These are phyloP conservation scores for Podaxis sp. DNA, from an alignment of 768 basidiomycete genomes.

Conservation along the genomic window DNA sequence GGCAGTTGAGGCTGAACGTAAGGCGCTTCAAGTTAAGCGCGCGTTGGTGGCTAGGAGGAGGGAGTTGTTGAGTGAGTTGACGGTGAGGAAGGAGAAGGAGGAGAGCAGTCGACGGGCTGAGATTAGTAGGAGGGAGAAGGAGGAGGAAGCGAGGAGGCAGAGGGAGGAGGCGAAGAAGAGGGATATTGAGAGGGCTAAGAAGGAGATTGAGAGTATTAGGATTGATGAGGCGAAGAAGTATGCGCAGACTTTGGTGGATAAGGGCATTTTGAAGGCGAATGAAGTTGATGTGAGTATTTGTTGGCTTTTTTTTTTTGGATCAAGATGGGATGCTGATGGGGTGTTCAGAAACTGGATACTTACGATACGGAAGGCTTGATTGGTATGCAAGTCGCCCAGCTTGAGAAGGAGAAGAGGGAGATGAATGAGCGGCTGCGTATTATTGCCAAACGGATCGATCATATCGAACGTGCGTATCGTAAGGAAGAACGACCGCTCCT, in stretches of 20 bases:
- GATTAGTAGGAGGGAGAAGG: slow-evolving; percentile 58
- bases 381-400: slow-evolving; percentile 87
- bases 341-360: slow-evolving; percentile 69
- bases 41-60: slow-evolving; percentile 82
- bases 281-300: slow-evolving; percentile 61
- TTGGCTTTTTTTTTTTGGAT: slow-evolving; percentile 12
- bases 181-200: slow-evolving; percentile 62
- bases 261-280: slow-evolving; percentile 60
- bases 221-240: slow-evolving; percentile 87
- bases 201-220: slow-evolving; percentile 77
- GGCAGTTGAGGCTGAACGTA: slow-evolving; percentile 71
- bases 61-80: slow-evolving; percentile 81
- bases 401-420: slow-evolving; percentile 96
- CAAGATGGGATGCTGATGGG: background rate
- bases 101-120: slow-evolving; percentile 80
- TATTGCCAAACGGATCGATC: slow-evolving; percentile 87
- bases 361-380: slow-evolving; percentile 86
- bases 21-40: slow-evolving; percentile 72
- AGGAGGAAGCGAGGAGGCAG: slow-evolving; percentile 59
- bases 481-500: slow-evolving; percentile 90
- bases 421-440: slow-evolving; percentile 79
- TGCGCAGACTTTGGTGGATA: slow-evolving; percentile 78
- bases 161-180: slow-evolving; percentile 63
- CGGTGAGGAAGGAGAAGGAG: slow-evolving; percentile 84
- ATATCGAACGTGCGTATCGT: slow-evolving; percentile 91